Evolutionary conservation across 163 green algal species (phyloP), one percentile per base, ranked within the genome.

Genomic region (Scenedesmus sp.): DNA sequence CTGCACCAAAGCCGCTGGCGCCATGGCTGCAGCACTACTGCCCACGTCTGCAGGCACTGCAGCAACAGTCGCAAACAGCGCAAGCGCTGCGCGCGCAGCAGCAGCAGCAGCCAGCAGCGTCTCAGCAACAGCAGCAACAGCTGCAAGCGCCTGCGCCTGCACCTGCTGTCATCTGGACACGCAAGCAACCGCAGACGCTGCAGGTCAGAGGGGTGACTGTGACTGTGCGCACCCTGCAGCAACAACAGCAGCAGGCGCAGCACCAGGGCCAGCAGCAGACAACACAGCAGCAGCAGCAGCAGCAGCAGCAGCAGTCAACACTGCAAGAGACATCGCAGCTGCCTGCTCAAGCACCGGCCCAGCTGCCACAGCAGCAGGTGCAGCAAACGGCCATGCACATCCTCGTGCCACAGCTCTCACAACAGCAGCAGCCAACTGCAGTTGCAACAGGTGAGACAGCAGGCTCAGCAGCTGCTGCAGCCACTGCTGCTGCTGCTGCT

Each of bases 1-100:
- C 70, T 52, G 23, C 70, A 79, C 70, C 70, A 13, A 52, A 79
- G 70, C 5, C 70, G 5, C 8, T 86, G 34, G 16, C 46, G 2
- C 54, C 81, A 86, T 86, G 54, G 18, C 13, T 86, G 34, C 81
- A 66, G 55, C 81, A 86, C 4, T 86, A 86, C 55, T 86, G 64
- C 55, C 34, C 81, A 3, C 16, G 55, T 15, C 81, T 86, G 34
- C 52, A 86, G 81, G 81, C 54, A 79, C 23, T 52, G 70, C 70
- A 79, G 70, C 70, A 76, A 76, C 16, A 16, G 66, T 3, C 7
- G 66, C 66, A 16, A 76, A 18, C 66, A 76, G 66, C 66, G 26
- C 66, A 76, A 18, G 66, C 66, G 18, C 66, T 76, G 66, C 15
- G 6, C 6, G 9, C 16, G 18, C 66, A 76, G 15, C 52, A 86